Conservation (phyloP, 2,329 filamentous ascomycete genomes). For the Fusarium brachygibbosum region DNA sequence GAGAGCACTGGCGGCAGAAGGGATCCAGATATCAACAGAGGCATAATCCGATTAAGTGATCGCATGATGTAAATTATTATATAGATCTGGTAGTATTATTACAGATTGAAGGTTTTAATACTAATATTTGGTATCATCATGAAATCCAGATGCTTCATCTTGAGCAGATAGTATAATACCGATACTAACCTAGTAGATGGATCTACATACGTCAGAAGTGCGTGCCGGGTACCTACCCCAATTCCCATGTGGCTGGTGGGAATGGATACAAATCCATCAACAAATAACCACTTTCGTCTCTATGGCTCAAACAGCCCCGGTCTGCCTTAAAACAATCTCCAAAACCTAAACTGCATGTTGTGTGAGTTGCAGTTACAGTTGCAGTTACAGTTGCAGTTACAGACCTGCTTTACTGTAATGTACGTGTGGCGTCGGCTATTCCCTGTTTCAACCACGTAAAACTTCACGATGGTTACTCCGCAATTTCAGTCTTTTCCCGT, state of each 20-base stretch:
- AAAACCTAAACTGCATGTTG: conserved; percentile 28
- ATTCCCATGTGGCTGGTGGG: conserved; percentile 1
- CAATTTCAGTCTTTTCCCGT: conserved; percentile 43
- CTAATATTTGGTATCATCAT: background rate
- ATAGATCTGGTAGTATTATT: background rate
- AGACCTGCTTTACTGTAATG: background rate
- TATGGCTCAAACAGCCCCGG: conserved; percentile 15
- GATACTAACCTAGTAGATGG: background rate
- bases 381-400: background rate
- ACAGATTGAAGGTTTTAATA: background rate
- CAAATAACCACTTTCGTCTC: background rate
- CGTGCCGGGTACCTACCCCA: conserved; percentile 5
- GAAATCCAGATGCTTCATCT: background rate
- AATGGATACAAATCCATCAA: background rate
- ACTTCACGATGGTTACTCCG: conserved; percentile 47
- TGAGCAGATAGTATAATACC: background rate
- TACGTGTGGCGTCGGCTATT: conserved; percentile 48
- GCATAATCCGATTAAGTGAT: conserved; percentile 14
- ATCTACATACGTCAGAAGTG: background rate
- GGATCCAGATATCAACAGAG: conserved; percentile 63
- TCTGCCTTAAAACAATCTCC: conserved; percentile 12
- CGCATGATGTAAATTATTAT: background rate
- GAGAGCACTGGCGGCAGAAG: conserved; percentile 76
- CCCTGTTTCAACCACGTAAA: conserved; percentile 44
- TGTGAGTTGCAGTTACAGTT: background rate